These are phyloP conservation scores for Echeveria elegans DNA, from an alignment of 164 flowering plant genomes.

Conservation along the genomic window DNA sequence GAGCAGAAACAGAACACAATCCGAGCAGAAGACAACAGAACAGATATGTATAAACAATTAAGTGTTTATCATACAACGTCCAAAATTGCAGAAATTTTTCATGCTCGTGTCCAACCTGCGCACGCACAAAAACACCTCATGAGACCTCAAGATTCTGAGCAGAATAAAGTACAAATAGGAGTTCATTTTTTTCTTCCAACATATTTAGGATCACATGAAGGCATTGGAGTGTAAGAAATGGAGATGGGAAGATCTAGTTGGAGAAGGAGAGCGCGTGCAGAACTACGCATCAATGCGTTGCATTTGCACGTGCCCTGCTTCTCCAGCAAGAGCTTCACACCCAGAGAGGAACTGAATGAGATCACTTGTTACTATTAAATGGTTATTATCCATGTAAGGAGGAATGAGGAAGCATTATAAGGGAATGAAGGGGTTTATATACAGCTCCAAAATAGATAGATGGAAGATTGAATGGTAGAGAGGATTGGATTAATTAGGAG, in stretches of 20 bases:
- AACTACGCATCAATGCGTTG: neutral
- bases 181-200: neutral
- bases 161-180: neutral
- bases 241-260: slow-evolving; percentile 28
- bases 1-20: neutral
- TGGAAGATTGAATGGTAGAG: neutral
- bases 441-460: neutral
- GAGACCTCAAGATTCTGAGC: neutral
- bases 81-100: too few relatives aligned
- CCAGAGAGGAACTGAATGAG: slow-evolving; percentile 6
- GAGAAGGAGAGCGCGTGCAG: slow-evolving; percentile 45
- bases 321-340: slow-evolving; percentile 72
- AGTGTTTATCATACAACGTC: too few relatives aligned
- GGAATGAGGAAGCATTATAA: neutral
- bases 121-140: neutral
- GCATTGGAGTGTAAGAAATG: neutral
- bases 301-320: slow-evolving; percentile 96
- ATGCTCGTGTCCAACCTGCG: neutral
- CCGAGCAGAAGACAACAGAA: too few relatives aligned
- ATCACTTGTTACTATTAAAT: neutral
- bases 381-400: too few relatives aligned
- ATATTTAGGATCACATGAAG: neutral
- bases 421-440: neutral
- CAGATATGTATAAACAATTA: too few relatives aligned
- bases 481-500: neutral